Conservation (phyloP, 179 eudicot species). For the Silene coronaria region DNA sequence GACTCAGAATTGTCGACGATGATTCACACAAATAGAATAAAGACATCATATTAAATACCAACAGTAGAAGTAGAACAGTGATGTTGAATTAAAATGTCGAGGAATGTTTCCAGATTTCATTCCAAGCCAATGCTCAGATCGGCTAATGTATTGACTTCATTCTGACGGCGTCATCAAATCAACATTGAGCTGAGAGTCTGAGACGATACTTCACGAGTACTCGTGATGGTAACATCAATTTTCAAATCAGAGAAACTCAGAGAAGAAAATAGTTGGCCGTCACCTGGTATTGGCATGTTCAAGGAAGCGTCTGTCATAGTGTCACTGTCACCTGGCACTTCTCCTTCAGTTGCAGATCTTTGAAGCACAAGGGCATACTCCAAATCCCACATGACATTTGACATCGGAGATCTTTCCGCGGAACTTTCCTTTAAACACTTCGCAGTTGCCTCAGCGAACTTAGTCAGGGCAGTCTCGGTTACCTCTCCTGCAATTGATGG, state of each 20-base stretch:
- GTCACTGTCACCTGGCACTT: slow-evolving; percentile 42
- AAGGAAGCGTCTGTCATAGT: slow-evolving; percentile 39
- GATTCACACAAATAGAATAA: too few species aligned
- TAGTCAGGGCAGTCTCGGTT: slow-evolving; percentile 38
- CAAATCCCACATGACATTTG: slow-evolving; percentile 35
- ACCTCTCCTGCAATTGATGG: slow-evolving; percentile 50
- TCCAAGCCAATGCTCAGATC: neutral
- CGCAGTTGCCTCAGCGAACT: slow-evolving; percentile 31
- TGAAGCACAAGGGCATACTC: slow-evolving; percentile 31
- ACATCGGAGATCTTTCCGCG: slow-evolving; percentile 31
- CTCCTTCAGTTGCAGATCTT: slow-evolving; percentile 18
- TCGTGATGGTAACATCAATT: slow-evolving; percentile 8
- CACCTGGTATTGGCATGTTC: slow-evolving; percentile 30
- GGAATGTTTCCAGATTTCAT: slow-evolving; percentile 9
- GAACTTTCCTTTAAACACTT: slow-evolving; percentile 24
- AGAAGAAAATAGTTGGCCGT: slow-evolving; percentile 37
- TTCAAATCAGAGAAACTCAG: slow-evolving; percentile 14
- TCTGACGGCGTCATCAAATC: too few species aligned
- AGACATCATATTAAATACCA: too few species aligned
- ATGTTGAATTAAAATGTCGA: neutral
- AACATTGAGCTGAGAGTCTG: slow-evolving; percentile 28
- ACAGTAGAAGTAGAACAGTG: neutral
- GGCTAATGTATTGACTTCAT: slow-evolving; percentile 11
- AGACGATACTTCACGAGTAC: slow-evolving; percentile 34
- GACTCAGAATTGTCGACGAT: too few species aligned